phyloP scores from a whole-genome alignment of 768 basidiomycete genomes.

The Asterophora lycoperdoides region DNA sequence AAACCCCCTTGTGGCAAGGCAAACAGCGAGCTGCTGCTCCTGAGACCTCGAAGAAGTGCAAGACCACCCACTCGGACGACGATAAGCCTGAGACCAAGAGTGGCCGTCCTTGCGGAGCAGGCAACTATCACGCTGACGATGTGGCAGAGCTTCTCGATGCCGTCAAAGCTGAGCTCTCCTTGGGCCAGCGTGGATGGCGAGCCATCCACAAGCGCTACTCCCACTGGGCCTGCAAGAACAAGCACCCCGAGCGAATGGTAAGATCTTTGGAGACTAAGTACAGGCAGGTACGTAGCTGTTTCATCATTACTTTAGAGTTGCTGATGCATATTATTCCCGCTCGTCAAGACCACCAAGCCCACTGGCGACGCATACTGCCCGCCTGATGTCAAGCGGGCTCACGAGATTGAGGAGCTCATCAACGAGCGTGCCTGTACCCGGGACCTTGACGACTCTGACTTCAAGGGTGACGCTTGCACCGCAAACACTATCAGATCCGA shows the following conservation, averaged over 20 bases:
- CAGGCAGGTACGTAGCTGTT: slow-evolving; percentile 18
- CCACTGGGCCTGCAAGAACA: slow-evolving; percentile 15
- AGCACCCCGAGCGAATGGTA: slow-evolving; percentile 4
- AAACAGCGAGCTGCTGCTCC: no score
- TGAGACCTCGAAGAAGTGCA: background rate
- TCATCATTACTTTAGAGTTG: background rate
- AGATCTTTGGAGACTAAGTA: slow-evolving; percentile 22
- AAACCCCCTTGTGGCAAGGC: no score
- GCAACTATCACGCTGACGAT: slow-evolving; percentile 18
- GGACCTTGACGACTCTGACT: slow-evolving; percentile 1
- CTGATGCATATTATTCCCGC: background rate
- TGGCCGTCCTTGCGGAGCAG: slow-evolving; percentile 14
- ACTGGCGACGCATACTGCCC: slow-evolving; percentile 7
- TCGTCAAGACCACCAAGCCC: slow-evolving; percentile 2
- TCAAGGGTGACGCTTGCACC: background rate
- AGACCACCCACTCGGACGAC: background rate
- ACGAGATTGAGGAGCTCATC: slow-evolving; percentile 2
- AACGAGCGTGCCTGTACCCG: slow-evolving; percentile 6
- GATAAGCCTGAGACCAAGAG: slow-evolving; percentile 2
- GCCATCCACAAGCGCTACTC: slow-evolving; percentile 10
- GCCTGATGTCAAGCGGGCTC: slow-evolving; percentile 4
- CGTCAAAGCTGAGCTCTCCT: slow-evolving; percentile 14
- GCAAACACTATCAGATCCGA: background rate
- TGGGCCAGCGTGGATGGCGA: slow-evolving; percentile 20
- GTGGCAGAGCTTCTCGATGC: slow-evolving; percentile 15